A percentile compares a stretch with the other conserved stretches of the same genome.
Evolutionary conservation across 441 rosid genomes (phyloP).

Genomic region (Aleurites moluccanus): DNA sequence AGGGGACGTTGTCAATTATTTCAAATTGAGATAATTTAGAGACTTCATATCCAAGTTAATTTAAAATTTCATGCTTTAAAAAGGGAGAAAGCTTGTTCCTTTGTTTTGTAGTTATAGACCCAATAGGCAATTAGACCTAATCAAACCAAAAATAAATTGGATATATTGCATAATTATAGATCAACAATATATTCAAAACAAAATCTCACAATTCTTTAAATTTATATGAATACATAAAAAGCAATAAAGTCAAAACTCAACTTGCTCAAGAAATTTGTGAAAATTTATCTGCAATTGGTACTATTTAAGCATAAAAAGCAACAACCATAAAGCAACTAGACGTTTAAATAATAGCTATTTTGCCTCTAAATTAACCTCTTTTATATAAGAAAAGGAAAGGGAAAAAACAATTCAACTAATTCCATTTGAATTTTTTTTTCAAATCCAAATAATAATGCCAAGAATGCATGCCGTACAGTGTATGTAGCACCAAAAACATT

Average conservation of each 20-base stretch:
- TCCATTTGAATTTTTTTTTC: too few relatives aligned
- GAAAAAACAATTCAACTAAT: neutral
- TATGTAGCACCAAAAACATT: constrained; percentile 10
- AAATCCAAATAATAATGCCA: neutral
- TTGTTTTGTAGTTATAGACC: too few relatives aligned
- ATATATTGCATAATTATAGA: too few relatives aligned
- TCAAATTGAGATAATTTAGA: too few relatives aligned
- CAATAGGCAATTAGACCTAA: too few relatives aligned
- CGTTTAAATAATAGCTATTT: neutral
- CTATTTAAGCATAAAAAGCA: neutral
- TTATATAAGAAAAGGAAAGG: neutral
- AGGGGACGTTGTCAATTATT: too few relatives aligned
- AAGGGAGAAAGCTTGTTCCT: too few relatives aligned
- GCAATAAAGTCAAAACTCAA: neutral
- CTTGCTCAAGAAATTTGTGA: neutral
- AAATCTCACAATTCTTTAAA: too few relatives aligned
- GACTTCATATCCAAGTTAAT: too few relatives aligned
- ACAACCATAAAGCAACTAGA: neutral
- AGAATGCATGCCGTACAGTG: neutral
- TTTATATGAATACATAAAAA: neutral
- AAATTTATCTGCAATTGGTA: neutral
- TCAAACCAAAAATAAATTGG: neutral
- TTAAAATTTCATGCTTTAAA: too few relatives aligned
- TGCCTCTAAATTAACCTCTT: neutral
- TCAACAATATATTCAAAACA: too few relatives aligned